These are phyloP conservation scores for Sistotremastrum suecicum DNA, from an alignment of 768 basidiomycete species.

Conservation along the genomic window DNA sequence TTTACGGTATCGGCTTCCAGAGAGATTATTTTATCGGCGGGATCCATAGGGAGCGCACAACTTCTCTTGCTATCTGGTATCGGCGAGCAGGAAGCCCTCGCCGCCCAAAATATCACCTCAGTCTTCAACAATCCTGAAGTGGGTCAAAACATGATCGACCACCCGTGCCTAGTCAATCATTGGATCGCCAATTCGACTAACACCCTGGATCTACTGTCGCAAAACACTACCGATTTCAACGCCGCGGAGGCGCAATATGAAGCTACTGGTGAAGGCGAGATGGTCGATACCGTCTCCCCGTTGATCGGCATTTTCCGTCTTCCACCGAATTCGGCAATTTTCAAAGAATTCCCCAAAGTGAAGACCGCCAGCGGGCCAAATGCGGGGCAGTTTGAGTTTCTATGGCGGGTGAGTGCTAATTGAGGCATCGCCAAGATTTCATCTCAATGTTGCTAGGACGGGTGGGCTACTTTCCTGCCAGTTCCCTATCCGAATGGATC, in stretches of 20 bases:
- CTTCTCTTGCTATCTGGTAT: constrained; percentile 25
- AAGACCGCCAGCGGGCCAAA: no score
- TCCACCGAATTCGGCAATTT: constrained; percentile 16
- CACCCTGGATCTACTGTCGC: constrained; percentile 16
- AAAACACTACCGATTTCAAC: constrained; percentile 11
- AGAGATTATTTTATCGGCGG: constrained; percentile 26
- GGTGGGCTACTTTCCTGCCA: background rate
- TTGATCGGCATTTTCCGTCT: constrained; percentile 18
- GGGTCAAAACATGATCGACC: constrained; percentile 25
- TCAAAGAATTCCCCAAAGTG: constrained; percentile 15
- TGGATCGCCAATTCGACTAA: constrained; percentile 18
- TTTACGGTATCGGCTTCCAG: constrained; percentile 13
- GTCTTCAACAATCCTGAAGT: constrained; percentile 21
- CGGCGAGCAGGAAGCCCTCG: constrained; percentile 15
- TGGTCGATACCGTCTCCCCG: constrained; percentile 12
- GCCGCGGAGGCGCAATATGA: constrained; percentile 15
- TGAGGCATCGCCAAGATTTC: no score
- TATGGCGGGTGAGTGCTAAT: no score
- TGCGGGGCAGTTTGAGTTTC: no score
- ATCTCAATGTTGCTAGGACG: no score
- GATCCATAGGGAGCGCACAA: constrained; percentile 23
- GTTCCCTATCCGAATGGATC: background rate
- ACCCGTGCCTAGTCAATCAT: constrained; percentile 13
- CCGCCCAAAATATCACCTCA: constrained; percentile 13
- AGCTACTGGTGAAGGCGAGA: constrained; percentile 15